These are phyloP conservation scores for Coix lacrymajobi DNA, from an alignment of 176 grass and related monocot genomes.

Conservation along the genomic window DNA sequence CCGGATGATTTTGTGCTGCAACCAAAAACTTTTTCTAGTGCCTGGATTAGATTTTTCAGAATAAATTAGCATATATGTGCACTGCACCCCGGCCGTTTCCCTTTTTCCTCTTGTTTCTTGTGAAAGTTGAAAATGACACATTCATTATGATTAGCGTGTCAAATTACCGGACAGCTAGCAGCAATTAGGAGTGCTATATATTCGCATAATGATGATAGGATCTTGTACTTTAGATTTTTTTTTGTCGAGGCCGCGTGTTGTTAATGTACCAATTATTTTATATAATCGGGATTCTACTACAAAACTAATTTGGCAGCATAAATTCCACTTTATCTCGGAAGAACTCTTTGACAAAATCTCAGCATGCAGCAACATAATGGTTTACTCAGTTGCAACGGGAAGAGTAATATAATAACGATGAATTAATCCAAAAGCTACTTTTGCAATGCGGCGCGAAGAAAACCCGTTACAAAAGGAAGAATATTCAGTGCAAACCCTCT, in stretches of 20 bases:
- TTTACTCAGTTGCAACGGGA: not conserved
- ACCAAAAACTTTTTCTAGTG: not conserved
- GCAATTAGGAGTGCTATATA: not conserved
- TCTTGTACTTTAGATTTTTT: not conserved
- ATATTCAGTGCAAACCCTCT: not conserved
- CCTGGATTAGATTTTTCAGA: not conserved
- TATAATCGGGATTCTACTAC: not conserved
- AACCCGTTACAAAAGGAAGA: not conserved
- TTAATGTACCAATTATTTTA: not conserved
- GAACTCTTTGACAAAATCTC: not conserved
- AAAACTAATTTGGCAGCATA: not conserved
- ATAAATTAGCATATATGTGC: not conserved
- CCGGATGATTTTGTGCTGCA: not conserved
- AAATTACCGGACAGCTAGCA: not conserved
- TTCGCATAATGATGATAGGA: not conserved
- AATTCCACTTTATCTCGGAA: not conserved
- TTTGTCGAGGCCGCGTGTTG: not conserved
- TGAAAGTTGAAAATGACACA: not conserved
- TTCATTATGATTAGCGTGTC: not conserved
- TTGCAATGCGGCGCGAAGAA: not conserved
- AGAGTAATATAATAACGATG: not conserved
- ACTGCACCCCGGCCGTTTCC: not conserved
- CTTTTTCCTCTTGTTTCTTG: not conserved
- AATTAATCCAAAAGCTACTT: not conserved
- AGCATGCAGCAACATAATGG: not conserved